phyloP scores from a whole-genome alignment of 2,329 filamentous ascomycete species.

The Alternaria gansuensis region DNA sequence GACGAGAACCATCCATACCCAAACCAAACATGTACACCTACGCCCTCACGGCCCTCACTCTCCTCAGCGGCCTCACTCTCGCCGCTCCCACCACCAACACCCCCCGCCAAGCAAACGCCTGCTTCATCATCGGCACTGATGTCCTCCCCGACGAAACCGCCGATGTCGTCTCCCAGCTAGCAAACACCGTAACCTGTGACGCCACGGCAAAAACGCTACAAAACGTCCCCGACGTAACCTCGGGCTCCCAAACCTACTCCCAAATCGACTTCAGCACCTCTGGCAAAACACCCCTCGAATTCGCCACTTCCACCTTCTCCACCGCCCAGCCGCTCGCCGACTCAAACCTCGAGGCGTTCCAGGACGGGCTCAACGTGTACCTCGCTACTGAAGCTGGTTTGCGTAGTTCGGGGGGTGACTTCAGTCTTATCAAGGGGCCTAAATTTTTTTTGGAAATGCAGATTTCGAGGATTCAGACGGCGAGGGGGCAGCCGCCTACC shows the following conservation, averaged over 20 bases:
- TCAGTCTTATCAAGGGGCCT: constrained; percentile 66
- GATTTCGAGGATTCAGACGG: constrained; percentile 66
- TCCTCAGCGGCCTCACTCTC: constrained; percentile 26
- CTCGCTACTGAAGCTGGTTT: constrained; percentile 68
- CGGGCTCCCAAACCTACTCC: constrained; percentile 62
- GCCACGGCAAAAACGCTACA: constrained; percentile 59
- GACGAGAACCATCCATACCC: not conserved
- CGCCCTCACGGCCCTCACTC: constrained; percentile 22
- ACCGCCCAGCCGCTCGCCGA: constrained; percentile 61
- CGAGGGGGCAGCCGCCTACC: constrained; percentile 64
- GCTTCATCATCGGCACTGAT: constrained; percentile 64
- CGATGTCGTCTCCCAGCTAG: constrained; percentile 56
- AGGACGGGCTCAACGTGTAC: constrained; percentile 65
- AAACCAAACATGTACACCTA: constrained; percentile 28
- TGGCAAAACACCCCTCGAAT: constrained; percentile 60
- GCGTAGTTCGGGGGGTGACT: constrained; percentile 61
- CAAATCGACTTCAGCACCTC: constrained; percentile 65
- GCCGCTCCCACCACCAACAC: constrained; percentile 27
- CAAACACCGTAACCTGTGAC: constrained; percentile 61
- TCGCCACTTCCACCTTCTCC: constrained; percentile 64
- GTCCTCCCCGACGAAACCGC: constrained; percentile 62
- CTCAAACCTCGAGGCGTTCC: constrained; percentile 62
- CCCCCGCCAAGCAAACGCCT: constrained; percentile 50
- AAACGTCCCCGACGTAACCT: constrained; percentile 66
- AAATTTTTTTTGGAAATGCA: constrained; percentile 71